Base-by-base conservation (phyloP, 768 basidiomycete genomes). In the Fibroporia radiculosa region DNA sequence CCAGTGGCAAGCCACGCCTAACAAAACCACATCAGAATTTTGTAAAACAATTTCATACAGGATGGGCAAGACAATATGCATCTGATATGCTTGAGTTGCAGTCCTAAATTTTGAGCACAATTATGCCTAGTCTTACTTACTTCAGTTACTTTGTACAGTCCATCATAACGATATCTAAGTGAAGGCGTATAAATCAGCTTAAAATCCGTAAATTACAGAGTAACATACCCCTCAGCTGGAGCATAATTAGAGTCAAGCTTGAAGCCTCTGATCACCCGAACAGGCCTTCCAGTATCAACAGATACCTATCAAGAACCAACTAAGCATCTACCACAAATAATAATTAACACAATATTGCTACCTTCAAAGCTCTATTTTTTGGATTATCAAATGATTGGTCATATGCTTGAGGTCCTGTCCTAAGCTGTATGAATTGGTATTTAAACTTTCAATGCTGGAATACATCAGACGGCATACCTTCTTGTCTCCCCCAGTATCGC, bases 1-100 rank as follows among this genome's bases (percentile, higher is more conserved):
- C 52, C 52, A 3, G 20, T 36, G 23, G 47, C 55, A 43, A 49
- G 48, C 47, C 48, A 56, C 6, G 55, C 52, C 55, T 56, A 18
- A 1, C n/a, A 16, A 26, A 2, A 3, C 18, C 3, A 22, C 13
- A 40, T 13, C 12, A 5, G 8, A 6, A 24, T 10, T 6, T 18
- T n/a, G n/a, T n/a, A n/a, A n/a, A n/a, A n/a, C n/a, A n/a, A n/a
- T n/a, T n/a, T n/a, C n/a, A n/a, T n/a, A n/a, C n/a, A n/a, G n/a
- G n/a, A n/a, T n/a, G n/a, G n/a, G n/a, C n/a, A n/a, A n/a, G n/a
- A n/a, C n/a, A n/a, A n/a, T n/a, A n/a, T n/a, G n/a, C n/a, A n/a
- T n/a, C n/a, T n/a, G n/a, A n/a, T n/a, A n/a, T n/a, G n/a, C n/a
- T n/a, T n/a, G n/a, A n/a, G n/a, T n/a, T n/a, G n/a, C n/a, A n/a